Evolutionary conservation across 176 grass and related monocot genomes (phyloP).

Genomic region (Alopecurus myosuroides): DNA sequence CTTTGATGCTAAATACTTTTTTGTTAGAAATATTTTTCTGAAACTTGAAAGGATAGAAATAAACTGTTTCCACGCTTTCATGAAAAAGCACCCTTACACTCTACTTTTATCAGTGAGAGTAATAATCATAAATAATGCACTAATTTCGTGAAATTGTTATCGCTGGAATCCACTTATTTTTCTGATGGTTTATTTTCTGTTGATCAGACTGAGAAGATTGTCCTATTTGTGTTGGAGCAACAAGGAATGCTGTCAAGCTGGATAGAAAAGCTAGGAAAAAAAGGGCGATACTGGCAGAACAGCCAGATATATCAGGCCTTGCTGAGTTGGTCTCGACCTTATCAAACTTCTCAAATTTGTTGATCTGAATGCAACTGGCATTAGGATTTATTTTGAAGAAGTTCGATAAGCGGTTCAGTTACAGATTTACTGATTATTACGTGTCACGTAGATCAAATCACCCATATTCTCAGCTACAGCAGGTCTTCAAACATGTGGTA

Average conservation of each 20-base stretch:
- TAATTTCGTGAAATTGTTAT: background rate
- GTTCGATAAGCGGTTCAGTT: slow-evolving; percentile 95
- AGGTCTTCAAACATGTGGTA: slow-evolving; percentile 99
- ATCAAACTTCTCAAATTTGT: slow-evolving; percentile 97
- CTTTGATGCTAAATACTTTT: background rate
- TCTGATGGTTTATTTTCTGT: slow-evolving; percentile 13
- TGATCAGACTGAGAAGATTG: slow-evolving; percentile 86
- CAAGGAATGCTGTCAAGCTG: slow-evolving; percentile 79
- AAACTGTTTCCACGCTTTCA: background rate
- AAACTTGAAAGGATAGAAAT: background rate
- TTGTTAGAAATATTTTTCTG: background rate
- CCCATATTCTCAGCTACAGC: slow-evolving; percentile 93
- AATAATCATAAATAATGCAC: background rate
- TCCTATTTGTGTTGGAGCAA: slow-evolving; percentile 90
- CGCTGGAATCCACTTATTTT: background rate
- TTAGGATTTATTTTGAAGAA: slow-evolving; percentile 98
- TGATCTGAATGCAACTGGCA: slow-evolving; percentile 93
- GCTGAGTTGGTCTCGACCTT: slow-evolving; percentile 67
- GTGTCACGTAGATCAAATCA: slow-evolving; percentile 90
- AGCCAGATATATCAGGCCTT: slow-evolving; percentile 89
- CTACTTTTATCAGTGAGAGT: background rate
- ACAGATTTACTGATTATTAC: slow-evolving; percentile 98
- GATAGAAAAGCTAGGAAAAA: slow-evolving; percentile 88
- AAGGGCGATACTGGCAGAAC: slow-evolving; percentile 58
- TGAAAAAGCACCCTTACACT: background rate